These are phyloP conservation scores for Fusarium circinatum DNA, from an alignment of 2,329 filamentous ascomycete genomes.

Conservation along the genomic window DNA sequence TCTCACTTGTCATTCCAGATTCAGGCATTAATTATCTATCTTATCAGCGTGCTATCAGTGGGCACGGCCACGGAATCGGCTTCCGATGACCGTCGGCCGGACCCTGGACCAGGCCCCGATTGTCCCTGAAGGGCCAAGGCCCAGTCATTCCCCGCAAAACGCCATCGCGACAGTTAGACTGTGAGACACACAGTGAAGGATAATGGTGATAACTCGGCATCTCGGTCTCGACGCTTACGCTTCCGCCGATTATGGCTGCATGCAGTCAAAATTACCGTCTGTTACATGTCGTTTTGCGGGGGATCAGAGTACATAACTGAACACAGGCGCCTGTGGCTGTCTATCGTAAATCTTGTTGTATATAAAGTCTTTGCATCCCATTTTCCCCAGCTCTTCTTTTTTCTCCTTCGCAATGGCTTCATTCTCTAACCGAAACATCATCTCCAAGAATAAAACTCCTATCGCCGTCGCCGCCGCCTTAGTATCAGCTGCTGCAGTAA, in stretches of 20 bases:
- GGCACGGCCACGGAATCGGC: conserved; percentile 25
- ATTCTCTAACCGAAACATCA: conserved; percentile 20
- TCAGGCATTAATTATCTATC: neutral
- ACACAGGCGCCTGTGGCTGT: neutral
- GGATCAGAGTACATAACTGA: conserved; percentile 22
- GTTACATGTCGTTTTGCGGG: conserved; percentile 6
- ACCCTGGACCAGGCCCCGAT: neutral
- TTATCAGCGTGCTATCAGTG: conserved; percentile 11
- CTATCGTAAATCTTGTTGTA: neutral
- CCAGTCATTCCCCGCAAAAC: conserved; percentile 31
- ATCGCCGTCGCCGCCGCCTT: conserved; percentile 37
- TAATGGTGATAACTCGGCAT: conserved; percentile 44
- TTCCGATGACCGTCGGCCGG: conserved; percentile 26
- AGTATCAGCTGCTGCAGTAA: conserved; percentile 36
- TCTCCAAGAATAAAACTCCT: conserved; percentile 32
- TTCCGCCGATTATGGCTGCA: conserved; percentile 17
- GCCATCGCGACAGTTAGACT: conserved; percentile 1
- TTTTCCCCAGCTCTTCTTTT: neutral
- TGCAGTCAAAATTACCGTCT: conserved; percentile 29
- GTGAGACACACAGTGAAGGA: neutral
- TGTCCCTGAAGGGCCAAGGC: neutral
- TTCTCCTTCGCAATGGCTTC: conserved; percentile 21
- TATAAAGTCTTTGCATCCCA: conserved; percentile 11
- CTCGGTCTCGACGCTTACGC: conserved; percentile 30
- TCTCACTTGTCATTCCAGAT: conserved; percentile 2